phyloP scores from a whole-genome alignment of 139 green algal genomes.

The Volvox africanus region DNA sequence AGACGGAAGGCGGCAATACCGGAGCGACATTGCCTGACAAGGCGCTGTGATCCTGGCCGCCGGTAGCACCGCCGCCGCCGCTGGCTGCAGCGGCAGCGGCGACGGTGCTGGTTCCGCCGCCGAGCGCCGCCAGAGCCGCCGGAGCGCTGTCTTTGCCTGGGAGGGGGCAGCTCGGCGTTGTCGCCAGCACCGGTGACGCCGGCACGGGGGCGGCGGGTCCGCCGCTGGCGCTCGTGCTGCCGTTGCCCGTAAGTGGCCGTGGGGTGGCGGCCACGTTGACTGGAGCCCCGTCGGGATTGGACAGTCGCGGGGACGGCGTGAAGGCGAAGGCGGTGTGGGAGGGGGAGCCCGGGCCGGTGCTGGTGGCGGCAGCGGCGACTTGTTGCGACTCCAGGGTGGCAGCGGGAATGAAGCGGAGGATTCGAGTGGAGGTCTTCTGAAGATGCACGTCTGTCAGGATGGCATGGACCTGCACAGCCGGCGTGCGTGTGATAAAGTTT shows the following conservation, averaged over 20 bases:
- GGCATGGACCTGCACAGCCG: conserved; percentile 29
- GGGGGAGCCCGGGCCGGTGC: not conserved
- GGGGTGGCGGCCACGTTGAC: too few species aligned
- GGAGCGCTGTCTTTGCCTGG: not conserved
- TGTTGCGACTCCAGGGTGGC: conserved; percentile 21
- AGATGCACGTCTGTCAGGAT: conserved; percentile 48
- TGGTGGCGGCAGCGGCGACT: not conserved
- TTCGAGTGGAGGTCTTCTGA: conserved; percentile 36
- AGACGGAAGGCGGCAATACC: not conserved
- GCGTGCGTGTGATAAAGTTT: not conserved
- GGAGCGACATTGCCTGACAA: not conserved
- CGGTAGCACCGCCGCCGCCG: too few species aligned
- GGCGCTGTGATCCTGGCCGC: too few species aligned
- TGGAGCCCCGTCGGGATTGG: not conserved
- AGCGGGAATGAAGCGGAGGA: conserved; percentile 43
- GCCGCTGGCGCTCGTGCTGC: not conserved
- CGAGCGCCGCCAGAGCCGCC: not conserved
- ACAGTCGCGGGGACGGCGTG: not conserved
- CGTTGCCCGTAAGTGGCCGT: not conserved
- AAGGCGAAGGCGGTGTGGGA: not conserved
- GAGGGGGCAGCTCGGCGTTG: conserved; percentile 12
- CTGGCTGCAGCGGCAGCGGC: too few species aligned
- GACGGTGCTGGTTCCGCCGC: not conserved
- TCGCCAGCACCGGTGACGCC: not conserved
- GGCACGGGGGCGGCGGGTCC: not conserved